Evolutionary conservation across 148 eudicot genomes (phyloP), one percentile per base, ranked within the genome.

Genomic region (Camellia granthamiana): DNA sequence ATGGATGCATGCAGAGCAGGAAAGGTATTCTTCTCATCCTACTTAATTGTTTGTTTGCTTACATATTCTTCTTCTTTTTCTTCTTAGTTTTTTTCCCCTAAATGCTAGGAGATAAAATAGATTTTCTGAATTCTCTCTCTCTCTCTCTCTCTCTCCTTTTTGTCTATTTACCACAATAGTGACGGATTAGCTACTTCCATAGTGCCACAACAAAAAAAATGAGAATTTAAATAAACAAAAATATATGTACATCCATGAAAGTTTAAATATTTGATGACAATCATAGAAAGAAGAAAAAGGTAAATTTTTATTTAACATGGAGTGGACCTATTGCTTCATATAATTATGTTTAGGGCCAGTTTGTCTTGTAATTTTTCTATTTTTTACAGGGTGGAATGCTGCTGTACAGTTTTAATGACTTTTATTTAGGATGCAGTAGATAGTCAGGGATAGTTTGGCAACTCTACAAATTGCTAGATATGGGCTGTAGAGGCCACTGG

Each of bases 1-100:
- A 51, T 95, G 81, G 90, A 84, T 78, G 91, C 92, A 81, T 87
- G 88, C 55, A 77, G 81, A 78, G 90, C 91, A 51, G 96, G 98
- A 82, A 93, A 93, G 97, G 98, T 95, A 91, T 62, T 30, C 59
- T 60, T 41, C 18, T 38, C 16, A 49, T 66, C 12, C 59, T 52
- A 8, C 58, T 19, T 1, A 7, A 30, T 30, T 30, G 38, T 30
- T 43, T 1, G 51, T 51, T 49, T 67, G 65, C 76, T 68, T 38
- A 42, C 55, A 64, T 47, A 21, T 18, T 47, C 11, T 19, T 5
- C 41, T 13, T 21, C 47, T 11, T 23, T 23, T 18, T 59, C 30
- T 19, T 62, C 54, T 7, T 49, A 46, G 9, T 74, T 41, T 15
- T 54, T 75, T 16, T 42, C 46, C 42, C 46, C 47, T 46, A 41